Base-by-base conservation (phyloP, 192 early-diverging fungal genomes). In the Lobosporangium transversale region DNA sequence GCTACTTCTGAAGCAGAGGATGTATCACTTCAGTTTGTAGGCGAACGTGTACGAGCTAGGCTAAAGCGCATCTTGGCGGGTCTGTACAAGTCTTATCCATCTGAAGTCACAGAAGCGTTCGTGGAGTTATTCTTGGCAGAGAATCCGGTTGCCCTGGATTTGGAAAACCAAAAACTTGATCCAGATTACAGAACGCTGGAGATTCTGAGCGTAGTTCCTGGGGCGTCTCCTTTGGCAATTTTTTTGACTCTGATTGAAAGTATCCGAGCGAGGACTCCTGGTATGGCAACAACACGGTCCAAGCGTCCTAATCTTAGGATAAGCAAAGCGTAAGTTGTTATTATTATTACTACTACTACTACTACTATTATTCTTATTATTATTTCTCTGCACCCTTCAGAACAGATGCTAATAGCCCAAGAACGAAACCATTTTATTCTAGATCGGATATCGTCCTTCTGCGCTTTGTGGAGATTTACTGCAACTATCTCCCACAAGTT, bases 61-160 rank as follows among this genome's bases (percentile, higher is more conserved):
- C 68, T 92, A 0, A 83, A 84, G 20, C 73, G 62, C 9, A 80
- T 89, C 21, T 63, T 93, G 24, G 80, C 86, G 35, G 78, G 75
- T 15, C 62, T 90, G 9, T 87, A 87, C 65, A 81, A 83, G 27
- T 66, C 79, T 18, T 78, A 84, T 36, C 82, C 83, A 18, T 63
- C 80, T 0, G 87, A 92, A 58, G 70, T 89, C 5, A 68, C 91
- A 14, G 91, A 92, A 61, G 82, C 83, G 0, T 81, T 88, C 55
- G 79, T 88, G 14, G 92, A 92, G 40, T 75, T 92, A 15, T 92
- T 89, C 76, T 86, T 88, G 57, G 79, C 85, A 2, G 87, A 86
- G 21, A 87, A 88, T 53, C 84, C 85, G 11, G 52, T 36, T 37
- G 75, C 62, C 3, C 43, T 84, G 40, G 85, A 87, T 61, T 58